These are phyloP conservation scores for Lablab purpureus DNA, from an alignment of 306 rosid species.

Conservation along the genomic window DNA sequence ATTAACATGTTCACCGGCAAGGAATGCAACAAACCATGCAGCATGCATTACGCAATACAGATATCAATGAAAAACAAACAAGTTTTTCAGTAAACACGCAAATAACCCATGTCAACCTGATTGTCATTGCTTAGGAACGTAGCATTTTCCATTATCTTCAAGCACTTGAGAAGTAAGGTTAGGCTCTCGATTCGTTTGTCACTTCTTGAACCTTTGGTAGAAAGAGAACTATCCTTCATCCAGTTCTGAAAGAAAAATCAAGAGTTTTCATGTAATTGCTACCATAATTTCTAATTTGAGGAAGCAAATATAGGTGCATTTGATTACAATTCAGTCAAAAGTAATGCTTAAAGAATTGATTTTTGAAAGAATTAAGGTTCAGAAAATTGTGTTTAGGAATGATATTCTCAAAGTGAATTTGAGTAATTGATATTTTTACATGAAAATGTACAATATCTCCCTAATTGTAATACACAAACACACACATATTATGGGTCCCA, in stretches of 20 bases:
- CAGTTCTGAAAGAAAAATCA: conserved; percentile 63
- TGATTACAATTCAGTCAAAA: neutral
- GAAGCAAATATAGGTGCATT: conserved; percentile 26
- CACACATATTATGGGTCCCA: neutral
- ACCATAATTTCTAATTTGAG: conserved; percentile 15
- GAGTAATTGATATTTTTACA: neutral
- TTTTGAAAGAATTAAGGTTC: neutral
- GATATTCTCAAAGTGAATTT: neutral
- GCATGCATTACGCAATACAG: conserved; percentile 2
- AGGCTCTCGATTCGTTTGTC: conserved; percentile 60
- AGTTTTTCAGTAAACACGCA: conserved; percentile 2
- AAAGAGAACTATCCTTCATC: conserved; percentile 49
- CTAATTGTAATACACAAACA: too few species aligned
- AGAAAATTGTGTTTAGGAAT: neutral
- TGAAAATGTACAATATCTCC: neutral
- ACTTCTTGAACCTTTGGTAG: conserved; percentile 57
- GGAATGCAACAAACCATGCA: conserved; percentile 25
- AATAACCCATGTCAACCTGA: conserved; percentile 65
- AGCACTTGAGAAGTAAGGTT: conserved; percentile 81
- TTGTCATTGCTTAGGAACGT: conserved; percentile 89
- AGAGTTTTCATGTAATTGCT: conserved; percentile 21
- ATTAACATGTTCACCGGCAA: conserved; percentile 37
- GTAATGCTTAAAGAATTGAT: neutral
- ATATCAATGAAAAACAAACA: conserved; percentile 15
- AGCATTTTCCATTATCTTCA: conserved; percentile 99